Evolutionary conservation across 2,329 filamentous ascomycete species (phyloP), one percentile per base, ranked within the genome.

Genomic region (Cadophora gregata): DNA sequence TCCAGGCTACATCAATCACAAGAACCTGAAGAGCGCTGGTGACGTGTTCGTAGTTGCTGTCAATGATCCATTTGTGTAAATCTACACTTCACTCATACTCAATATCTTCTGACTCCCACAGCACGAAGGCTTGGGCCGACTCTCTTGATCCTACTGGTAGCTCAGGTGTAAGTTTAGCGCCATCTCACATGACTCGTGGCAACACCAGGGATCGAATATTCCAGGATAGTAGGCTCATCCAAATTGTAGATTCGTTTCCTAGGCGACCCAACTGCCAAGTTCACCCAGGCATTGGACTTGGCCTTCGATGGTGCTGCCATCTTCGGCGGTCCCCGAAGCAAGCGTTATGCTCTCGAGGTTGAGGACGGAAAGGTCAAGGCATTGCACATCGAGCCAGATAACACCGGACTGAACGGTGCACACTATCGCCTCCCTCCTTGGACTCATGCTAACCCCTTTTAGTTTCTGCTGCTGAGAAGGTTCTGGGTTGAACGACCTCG

Each of bases 51-150:
- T 98, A 48, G 88, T 98, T 65, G 89, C 92, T 19, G 94, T 97
- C 77, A 98, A 98, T 78, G 95, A 98, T 78, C 88, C 93, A 24
- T 97, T 97, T 78, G 94, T 97, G 92, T 96, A 84, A 80, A 91
- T 81, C 29, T 56, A 29, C 3, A 10, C 16, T 21, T 55, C n/a
- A 36, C 25, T 56, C 4, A 50, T 16, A n/a, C 10, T 10, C 1
- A 14, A 19, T 19, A 47, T 12, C 1, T 42, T 19, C 50, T 59
- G 24, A 63, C 27, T 4, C 16, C 59, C 24, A 29, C 48, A 96
- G 93, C 55, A 97, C 94, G 86, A 96, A 96, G 80, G 94, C 93
- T 5, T 97, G 94, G 93, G 89, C 82, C 56, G 86, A 90, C 70
- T 83, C 87, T 69, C 85, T 97, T 51, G 93, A 97, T 79, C 91